Evolutionary conservation across 768 basidiomycete genomes (phyloP).

Genomic region (Collybia mongolica): DNA sequence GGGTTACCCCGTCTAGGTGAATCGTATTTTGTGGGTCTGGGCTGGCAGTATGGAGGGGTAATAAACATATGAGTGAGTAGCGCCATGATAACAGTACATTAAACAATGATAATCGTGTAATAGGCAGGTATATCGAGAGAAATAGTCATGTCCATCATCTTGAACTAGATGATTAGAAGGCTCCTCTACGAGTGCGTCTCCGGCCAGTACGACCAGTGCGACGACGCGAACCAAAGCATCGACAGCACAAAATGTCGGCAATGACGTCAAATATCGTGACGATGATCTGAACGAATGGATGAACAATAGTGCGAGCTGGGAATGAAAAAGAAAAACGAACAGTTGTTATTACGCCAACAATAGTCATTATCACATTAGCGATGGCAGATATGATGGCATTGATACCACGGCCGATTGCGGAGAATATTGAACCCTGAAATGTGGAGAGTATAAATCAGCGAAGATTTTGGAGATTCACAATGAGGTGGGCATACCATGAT

Average conservation of each 20-base stretch:
- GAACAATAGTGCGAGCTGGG: not conserved
- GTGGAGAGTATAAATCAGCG: not conserved
- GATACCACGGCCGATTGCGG: constrained; percentile 62
- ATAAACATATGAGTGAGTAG: too few species aligned
- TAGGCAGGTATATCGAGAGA: too few species aligned
- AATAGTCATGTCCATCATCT: too few species aligned
- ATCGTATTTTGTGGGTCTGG: too few species aligned
- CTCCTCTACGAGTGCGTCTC: not conserved
- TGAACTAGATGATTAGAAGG: too few species aligned
- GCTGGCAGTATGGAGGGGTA: too few species aligned
- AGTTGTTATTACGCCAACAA: constrained; percentile 56
- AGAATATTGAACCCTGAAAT: constrained; percentile 58
- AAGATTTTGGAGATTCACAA: too few species aligned
- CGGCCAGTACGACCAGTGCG: constrained; percentile 18
- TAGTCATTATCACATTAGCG: constrained; percentile 56
- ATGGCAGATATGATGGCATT: constrained; percentile 61
- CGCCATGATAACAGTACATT: too few species aligned
- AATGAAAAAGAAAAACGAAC: constrained; percentile 32
- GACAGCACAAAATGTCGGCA: constrained; percentile 51
- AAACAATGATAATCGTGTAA: too few species aligned
- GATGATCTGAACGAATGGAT: constrained; percentile 42
- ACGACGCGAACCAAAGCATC: constrained; percentile 39
- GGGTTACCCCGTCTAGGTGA: too few species aligned
- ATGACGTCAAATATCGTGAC: constrained; percentile 67
- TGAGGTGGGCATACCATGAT: too few species aligned